Base-by-base conservation (phyloP, 2,329 filamentous ascomycete genomes). In the Colletotrichum sp. region DNA sequence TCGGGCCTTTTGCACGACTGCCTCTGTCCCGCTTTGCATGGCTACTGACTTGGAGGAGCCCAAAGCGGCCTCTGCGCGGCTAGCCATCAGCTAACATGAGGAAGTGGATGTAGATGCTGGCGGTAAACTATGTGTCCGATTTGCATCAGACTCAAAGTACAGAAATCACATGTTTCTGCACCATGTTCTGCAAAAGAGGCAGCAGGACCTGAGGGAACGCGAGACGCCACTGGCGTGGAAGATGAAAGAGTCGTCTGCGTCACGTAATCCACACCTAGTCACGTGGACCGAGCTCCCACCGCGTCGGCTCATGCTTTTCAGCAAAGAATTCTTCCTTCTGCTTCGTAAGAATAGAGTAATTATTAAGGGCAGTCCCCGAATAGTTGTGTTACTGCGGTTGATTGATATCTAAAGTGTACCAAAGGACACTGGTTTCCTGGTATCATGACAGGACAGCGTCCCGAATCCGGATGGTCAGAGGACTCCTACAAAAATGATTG, bases 261-360 rank as follows among this genome's bases (percentile, higher is more conserved):
- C 83, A 76, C 83, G 82, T 80, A 81, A 84, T 73, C 81, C 79
- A 81, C 83, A 80, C 83, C 83, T 79, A 64, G 79, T 85, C 84
- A 85, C 84, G 84, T 85, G 84, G 30, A 7, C 30, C 43, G 26
- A 8, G 16, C 32, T 21, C 18, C 9, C n/a, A 48, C 43, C 43
- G 43, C 10, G n/a, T 48, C 43, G n/a, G 43, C 43, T 48, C 43
- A 13, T 21, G 16, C n/a, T 48, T 48, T 48, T 48, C 10, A 9
- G n/a, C n/a, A 48, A 48, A 48, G 43, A 48, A n/a, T 43, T n/a
- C 18, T 43, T 43, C 8, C n/a, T 48, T 48, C 5, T 48, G 10
- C n/a, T 52, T 21, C 16, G 10, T 52, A 9, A 59, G 16, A 30
- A n/a, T 30, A 32, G 30, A n/a, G 56, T 30, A 32, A 21, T 59